Evolutionary conservation across 805 yeast species (phyloP).

Genomic region (Starmerella cellae): DNA sequence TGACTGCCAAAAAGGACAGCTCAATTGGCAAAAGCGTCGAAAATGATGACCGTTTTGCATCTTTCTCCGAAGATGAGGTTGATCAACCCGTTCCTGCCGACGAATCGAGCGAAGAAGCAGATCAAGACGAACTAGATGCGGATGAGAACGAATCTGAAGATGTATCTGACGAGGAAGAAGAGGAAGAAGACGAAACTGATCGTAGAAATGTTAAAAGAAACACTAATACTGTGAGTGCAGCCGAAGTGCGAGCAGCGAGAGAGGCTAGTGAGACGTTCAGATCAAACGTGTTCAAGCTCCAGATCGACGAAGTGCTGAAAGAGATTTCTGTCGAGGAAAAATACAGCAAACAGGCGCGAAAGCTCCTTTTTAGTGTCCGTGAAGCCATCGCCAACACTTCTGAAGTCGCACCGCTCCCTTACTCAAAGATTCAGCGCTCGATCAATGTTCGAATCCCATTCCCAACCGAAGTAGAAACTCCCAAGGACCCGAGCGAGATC

Average conservation of each 20-base stretch:
- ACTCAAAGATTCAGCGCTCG: conserved; percentile 3
- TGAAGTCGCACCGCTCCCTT: conserved; percentile 8
- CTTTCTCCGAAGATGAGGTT: no score
- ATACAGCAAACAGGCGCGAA: conserved; percentile 52
- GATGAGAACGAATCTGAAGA: not conserved
- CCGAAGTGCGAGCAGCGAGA: conserved; percentile 80
- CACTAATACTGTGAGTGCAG: conserved; percentile 25
- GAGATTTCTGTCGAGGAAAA: conserved; percentile 67
- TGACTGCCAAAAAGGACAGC: no score
- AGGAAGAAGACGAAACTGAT: conserved; percentile 2
- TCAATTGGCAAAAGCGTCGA: no score
- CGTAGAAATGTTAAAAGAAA: not conserved
- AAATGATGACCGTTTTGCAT: no score
- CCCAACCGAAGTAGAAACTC: conserved; percentile 28
- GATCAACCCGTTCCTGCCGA: no score
- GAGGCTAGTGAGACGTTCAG: conserved; percentile 91
- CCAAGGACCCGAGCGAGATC: not conserved
- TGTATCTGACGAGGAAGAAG: conserved; percentile 6
- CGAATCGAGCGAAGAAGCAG: not conserved
- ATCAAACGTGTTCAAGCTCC: conserved; percentile 87
- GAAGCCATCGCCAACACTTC: conserved; percentile 33
- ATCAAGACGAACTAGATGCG: not conserved
- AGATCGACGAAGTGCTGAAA: conserved; percentile 77
- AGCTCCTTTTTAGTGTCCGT: conserved; percentile 39
- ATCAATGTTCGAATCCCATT: conserved; percentile 45